Evolutionary conservation across 2,329 filamentous ascomycete genomes (phyloP).

Genomic region (Aspergillus cejpii): DNA sequence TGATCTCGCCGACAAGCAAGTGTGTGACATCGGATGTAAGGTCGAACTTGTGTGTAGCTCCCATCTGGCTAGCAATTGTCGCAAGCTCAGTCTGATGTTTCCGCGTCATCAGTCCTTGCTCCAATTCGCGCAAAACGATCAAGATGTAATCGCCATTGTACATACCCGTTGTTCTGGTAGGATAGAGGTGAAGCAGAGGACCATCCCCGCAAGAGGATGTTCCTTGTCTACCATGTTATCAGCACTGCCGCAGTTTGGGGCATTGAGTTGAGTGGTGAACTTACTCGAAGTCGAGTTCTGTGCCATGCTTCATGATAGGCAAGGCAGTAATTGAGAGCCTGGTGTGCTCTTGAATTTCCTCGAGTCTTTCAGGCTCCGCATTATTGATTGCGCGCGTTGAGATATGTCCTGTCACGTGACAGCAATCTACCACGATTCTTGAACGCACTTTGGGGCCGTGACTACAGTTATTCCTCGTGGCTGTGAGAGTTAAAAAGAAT

Average conservation of each 20-base stretch:
- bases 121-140: background rate
- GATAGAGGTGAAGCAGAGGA: slow-evolving; percentile 84
- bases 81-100: slow-evolving; percentile 36
- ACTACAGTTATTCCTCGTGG: too few relatives aligned
- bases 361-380: slow-evolving; percentile 4
- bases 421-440: background rate
- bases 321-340: slow-evolving; percentile 4
- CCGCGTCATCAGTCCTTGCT: slow-evolving; percentile 1
- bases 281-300: slow-evolving; percentile 31
- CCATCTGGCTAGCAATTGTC: slow-evolving; percentile 63
- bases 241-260: slow-evolving; percentile 9
- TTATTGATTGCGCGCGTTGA: slow-evolving; percentile 2
- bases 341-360: slow-evolving; percentile 2
- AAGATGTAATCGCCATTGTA: slow-evolving; percentile 12
- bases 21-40: slow-evolving; percentile 95
- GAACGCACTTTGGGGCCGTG: background rate
- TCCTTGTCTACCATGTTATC: slow-evolving; percentile 45
- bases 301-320: slow-evolving; percentile 39
- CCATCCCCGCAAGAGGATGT: slow-evolving; percentile 61
- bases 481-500: too few relatives aligned
- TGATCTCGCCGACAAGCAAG: slow-evolving; percentile 79
- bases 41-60: slow-evolving; percentile 79
- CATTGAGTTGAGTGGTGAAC: slow-evolving; percentile 12
- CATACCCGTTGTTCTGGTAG: slow-evolving; percentile 69
- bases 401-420: slow-evolving; percentile 7